A percentile compares a stretch with the other conserved stretches of the same genome.
Evolutionary conservation across 1,284 basidiomycete species (phyloP).

Genomic region (Ustilago xerochloae): DNA sequence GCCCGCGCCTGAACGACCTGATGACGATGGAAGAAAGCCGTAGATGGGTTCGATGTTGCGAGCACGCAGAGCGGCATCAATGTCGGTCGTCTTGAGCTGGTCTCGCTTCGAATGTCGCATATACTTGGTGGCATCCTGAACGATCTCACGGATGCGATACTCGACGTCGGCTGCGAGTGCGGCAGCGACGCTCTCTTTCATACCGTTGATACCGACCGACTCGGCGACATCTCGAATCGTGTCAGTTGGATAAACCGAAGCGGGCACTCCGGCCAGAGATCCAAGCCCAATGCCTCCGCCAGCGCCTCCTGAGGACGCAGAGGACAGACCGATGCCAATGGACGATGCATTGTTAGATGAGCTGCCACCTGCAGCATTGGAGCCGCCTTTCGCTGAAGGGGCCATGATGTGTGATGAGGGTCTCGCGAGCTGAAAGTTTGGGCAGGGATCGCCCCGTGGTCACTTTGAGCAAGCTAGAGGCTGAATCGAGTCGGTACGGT

Average conservation of each 20-base stretch:
- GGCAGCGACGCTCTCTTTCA: slow-evolving; percentile 83
- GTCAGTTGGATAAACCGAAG: slow-evolving; percentile 65
- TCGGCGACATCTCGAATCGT: slow-evolving; percentile 81
- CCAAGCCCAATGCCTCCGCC: slow-evolving; percentile 40
- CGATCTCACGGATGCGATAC: slow-evolving; percentile 91
- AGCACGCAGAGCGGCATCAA: slow-evolving; percentile 91
- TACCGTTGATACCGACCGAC: slow-evolving; percentile 80
- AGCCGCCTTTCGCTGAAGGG: slow-evolving; percentile 29
- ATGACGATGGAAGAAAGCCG: slow-evolving; percentile 55
- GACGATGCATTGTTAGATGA: slow-evolving; percentile 30
- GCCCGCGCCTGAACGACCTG: slow-evolving; percentile 34
- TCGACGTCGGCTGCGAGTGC: slow-evolving; percentile 95
- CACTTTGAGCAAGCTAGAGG: too few species aligned
- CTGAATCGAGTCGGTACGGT: too few species aligned
- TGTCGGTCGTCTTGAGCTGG: slow-evolving; percentile 86
- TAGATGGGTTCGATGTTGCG: slow-evolving; percentile 83
- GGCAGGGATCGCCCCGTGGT: too few species aligned
- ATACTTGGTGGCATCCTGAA: slow-evolving; percentile 95
- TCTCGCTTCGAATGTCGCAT: slow-evolving; percentile 93
- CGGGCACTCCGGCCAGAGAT: slow-evolving; percentile 34
- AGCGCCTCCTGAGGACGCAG: slow-evolving; percentile 22
- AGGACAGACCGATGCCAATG: slow-evolving; percentile 38
- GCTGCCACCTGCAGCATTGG: slow-evolving; percentile 25
- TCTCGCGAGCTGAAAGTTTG: background rate
- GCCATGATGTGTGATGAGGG: slow-evolving; percentile 22